These are phyloP conservation scores for Mycosarcoma mackinlayi DNA, from an alignment of 1,284 basidiomycete species.

Conservation along the genomic window DNA sequence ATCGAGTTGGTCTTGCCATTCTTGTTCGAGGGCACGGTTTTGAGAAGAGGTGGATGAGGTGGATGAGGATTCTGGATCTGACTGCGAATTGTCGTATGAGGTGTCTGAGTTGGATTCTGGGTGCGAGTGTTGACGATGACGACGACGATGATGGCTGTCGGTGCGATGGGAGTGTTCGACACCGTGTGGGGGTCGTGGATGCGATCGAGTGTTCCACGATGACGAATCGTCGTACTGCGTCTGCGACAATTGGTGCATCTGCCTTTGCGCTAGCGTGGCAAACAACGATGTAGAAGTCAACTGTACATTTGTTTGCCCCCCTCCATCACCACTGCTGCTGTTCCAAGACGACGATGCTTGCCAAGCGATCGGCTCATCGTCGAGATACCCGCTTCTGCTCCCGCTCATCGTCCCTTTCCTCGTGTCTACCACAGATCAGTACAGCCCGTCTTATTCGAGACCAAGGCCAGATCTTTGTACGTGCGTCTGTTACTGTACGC, in stretches of 20 bases:
- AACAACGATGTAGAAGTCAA: slow-evolving; percentile 29
- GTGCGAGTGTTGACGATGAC: neutral
- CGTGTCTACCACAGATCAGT: no score
- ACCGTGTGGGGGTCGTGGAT: neutral
- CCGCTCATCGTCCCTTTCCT: neutral
- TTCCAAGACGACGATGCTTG: neutral
- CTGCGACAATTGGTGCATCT: slow-evolving; percentile 10
- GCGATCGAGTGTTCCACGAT: slow-evolving; percentile 2
- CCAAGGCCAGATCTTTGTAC: no score
- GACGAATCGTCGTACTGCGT: slow-evolving; percentile 12
- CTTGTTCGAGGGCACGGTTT: slow-evolving; percentile 24
- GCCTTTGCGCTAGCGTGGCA: slow-evolving; percentile 14
- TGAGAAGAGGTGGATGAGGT: slow-evolving; percentile 4
- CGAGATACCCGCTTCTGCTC: slow-evolving; percentile 20
- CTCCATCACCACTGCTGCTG: no score
- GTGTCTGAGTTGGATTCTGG: neutral
- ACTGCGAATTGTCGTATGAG: neutral
- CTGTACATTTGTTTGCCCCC: no score
- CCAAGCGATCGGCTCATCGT: slow-evolving; percentile 8
- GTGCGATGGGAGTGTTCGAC: neutral
- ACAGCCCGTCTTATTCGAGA: no score
- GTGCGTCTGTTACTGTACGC: no score
- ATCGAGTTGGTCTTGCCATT: slow-evolving; percentile 51
- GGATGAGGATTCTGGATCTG: neutral
- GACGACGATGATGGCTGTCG: neutral